Evolutionary conservation across 2,329 filamentous ascomycete species (phyloP).

Genomic region (Bipolaris victoriae): DNA sequence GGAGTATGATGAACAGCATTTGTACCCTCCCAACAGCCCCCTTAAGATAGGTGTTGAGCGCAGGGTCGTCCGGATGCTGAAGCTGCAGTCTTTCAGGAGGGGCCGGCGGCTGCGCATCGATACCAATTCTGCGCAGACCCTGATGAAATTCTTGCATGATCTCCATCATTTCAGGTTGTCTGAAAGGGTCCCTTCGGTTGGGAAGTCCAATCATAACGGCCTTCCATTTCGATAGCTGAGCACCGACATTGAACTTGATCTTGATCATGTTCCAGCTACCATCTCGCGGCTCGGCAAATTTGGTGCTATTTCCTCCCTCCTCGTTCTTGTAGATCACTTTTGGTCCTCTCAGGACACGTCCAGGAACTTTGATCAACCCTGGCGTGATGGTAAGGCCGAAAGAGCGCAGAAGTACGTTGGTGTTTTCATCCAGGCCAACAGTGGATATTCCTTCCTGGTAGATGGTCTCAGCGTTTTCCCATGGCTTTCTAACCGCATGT

Average conservation of each 20-base stretch:
- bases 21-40: constrained; percentile 3
- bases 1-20: constrained; percentile 28
- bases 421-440: constrained; percentile 22
- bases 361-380: constrained; percentile 71
- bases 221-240: constrained; percentile 18
- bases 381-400: constrained; percentile 69
- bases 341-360: constrained; percentile 68
- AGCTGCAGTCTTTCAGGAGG: constrained; percentile 11
- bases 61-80: constrained; percentile 10
- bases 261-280: constrained; percentile 63
- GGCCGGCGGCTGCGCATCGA: constrained; percentile 11
- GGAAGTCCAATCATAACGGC: constrained; percentile 20
- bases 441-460: constrained; percentile 19
- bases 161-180: not conserved
- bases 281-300: constrained; percentile 43
- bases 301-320: constrained; percentile 7
- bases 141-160: constrained; percentile 21
- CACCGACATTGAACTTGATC: constrained; percentile 25
- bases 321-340: constrained; percentile 61
- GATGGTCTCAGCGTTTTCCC: constrained; percentile 31
- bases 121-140: constrained; percentile 17
- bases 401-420: constrained; percentile 31
- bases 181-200: constrained; percentile 12
- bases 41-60: constrained; percentile 7
- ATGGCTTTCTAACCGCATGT: constrained; percentile 34